phyloP scores from a whole-genome alignment of 1,284 basidiomycete genomes.

The Leccinum pseudoinsigne region DNA sequence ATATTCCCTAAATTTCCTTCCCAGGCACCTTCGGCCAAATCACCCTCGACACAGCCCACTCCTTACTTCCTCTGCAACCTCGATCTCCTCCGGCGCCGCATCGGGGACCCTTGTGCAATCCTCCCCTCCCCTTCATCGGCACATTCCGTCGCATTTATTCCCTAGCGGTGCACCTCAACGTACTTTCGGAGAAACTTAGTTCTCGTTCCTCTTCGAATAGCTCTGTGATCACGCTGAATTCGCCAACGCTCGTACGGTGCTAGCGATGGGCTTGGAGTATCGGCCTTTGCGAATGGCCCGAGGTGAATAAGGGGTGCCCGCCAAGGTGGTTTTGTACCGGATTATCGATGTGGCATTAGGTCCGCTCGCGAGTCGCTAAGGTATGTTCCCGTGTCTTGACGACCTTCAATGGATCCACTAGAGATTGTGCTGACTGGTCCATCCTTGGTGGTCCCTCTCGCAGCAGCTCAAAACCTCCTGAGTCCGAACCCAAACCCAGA shows the following conservation, averaged over 20 bases:
- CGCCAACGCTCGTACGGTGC: slow-evolving; percentile 33
- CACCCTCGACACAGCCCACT: too few species aligned
- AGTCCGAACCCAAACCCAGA: not conserved
- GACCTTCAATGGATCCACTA: not conserved
- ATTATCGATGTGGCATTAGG: not conserved
- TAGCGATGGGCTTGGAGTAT: slow-evolving; percentile 8
- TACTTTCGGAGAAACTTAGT: slow-evolving; percentile 45
- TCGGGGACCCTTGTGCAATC: too few species aligned
- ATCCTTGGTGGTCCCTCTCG: not conserved
- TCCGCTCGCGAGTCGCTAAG: not conserved
- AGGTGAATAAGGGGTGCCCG: not conserved
- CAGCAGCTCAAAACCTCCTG: not conserved
- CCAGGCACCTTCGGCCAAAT: too few species aligned
- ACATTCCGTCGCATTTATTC: slow-evolving; percentile 39
- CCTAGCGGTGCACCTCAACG: slow-evolving; percentile 36
- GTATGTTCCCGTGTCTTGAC: not conserved
- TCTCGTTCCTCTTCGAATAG: slow-evolving; percentile 57
- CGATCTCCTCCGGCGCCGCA: too few species aligned
- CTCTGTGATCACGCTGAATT: slow-evolving; percentile 41
- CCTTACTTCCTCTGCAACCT: too few species aligned
- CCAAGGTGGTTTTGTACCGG: not conserved
- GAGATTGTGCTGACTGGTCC: not conserved
- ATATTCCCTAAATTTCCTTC: too few species aligned
- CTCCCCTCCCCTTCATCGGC: slow-evolving; percentile 38
- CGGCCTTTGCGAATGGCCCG: not conserved